Evolutionary conservation across 2,329 filamentous ascomycete genomes (phyloP), one percentile per base, ranked within the genome.

Genomic region (Pseudopyrenochaeta lycopersici): DNA sequence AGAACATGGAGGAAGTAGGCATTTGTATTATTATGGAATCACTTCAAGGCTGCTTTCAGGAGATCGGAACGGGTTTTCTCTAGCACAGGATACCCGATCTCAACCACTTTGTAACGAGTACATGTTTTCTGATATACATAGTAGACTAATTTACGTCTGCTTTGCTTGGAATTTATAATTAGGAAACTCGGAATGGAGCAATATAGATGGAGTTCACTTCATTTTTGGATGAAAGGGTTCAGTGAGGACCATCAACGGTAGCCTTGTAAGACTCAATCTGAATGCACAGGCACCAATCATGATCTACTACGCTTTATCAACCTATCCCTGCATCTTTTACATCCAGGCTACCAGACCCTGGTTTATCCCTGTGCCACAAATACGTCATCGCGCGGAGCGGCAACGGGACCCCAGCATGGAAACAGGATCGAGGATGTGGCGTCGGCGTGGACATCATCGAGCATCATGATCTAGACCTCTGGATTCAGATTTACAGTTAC

Each of bases 311-410:
- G 23, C 9, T 27, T 27, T 12, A 7, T 39, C 10, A 4, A 9
- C 35, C 36, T 27, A 9, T 35, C 12, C 33, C 42, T 47, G 51
- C 35, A 57, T 42, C 23, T 5, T 23, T 14, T 4, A 20, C 31
- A 20, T 42, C 47, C 35, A 46, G 46, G 38, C 17, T 27, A 31
- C 20, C 32, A 23, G 30, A 53, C 48, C 57, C 62, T 42, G 49
- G 58, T 47, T 35, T 15, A 17, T 12, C 33, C 23, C 35, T n/a
- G 60, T 63, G 61, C 60, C 63, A 68, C 65, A 55, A 33, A 44
- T 63, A 71, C 67, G 68, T 72, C 67, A 72, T 72, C 49, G 59
- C 54, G 61, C 56, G 55, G 55, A 27, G 43, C 49, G 56, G 36
- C 40, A 54, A 55, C 58, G 44, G 49, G 33, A 54, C 54, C 56